Evolutionary conservation across 2,329 filamentous ascomycete genomes (phyloP), one percentile per base, ranked within the genome.

Genomic region (Botrytis galanthina): DNA sequence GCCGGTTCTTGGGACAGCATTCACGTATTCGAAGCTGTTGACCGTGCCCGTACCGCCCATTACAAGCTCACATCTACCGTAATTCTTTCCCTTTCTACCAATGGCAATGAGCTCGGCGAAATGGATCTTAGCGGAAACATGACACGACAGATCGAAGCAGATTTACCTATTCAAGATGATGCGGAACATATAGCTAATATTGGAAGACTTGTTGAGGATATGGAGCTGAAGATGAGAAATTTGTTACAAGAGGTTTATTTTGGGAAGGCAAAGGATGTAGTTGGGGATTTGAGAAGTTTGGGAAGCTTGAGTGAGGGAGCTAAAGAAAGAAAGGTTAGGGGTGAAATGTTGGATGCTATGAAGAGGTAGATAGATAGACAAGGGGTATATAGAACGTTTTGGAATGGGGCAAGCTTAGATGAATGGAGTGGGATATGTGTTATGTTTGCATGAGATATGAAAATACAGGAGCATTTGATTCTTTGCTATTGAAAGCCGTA

Each of bases 161-260:
- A 98, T 83, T 86, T 97, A 81, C 90, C 93, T 14, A 93, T 98
- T 54, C 94, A 97, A 78, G 92, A 91, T 80, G 95, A 98, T 83
- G 92, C 92, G 78, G 94, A 92, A 82, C 96, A 99, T 86, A 96
- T 99, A 79, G 93, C 93, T 79, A 99, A 99, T 83, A 93, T 98
- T 75, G 96, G 96, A 73, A 88, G 91, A 76, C 87, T 99, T 81
- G 95, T 99, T 70, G 96, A 99, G 86, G 96, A 99, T 83, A 98
- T 99, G 96, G 96, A 99, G 85, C 90, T 98, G 82, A 97, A 98
- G 88, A 98, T 99, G 96, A 90, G 96, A 77, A 99, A 99, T 83
- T 83, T 98, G 83, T 86, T 99, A 82, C 95, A 99, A 86, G 96
- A 99, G 84, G 96, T 99, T 68, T 99, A 99, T 85, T 99, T 99